phyloP scores from a whole-genome alignment of 306 rosid species.

The Astragalus membranaceus region DNA sequence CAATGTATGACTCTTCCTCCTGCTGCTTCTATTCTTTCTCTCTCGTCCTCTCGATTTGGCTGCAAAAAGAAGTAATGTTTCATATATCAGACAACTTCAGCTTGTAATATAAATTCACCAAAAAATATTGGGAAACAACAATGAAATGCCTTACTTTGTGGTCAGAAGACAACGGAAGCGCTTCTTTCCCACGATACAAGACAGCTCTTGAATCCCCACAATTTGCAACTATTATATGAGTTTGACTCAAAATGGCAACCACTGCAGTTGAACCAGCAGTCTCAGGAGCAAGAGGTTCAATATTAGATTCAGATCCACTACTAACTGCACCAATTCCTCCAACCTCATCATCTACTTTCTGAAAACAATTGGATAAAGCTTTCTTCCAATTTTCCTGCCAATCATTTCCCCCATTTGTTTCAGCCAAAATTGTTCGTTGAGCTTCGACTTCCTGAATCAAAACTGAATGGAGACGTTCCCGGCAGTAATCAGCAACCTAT shows the following conservation, averaged over 20 bases:
- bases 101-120: neutral
- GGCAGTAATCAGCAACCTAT: conserved; percentile 82
- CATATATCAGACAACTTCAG: conserved; percentile 10
- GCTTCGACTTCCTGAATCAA: conserved; percentile 58
- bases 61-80: conserved; percentile 22
- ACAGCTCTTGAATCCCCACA: conserved; percentile 88
- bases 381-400: conserved; percentile 58
- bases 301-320: conserved; percentile 22
- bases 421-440: conserved; percentile 20
- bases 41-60: conserved; percentile 80
- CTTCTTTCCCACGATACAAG: conserved; percentile 63
- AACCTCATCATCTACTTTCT: conserved; percentile 63
- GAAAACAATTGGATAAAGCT: conserved; percentile 54
- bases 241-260: conserved; percentile 57
- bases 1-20: conserved; percentile 83
- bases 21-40: conserved; percentile 71
- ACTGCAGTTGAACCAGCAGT: conserved; percentile 85
- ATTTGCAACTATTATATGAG: conserved; percentile 58
- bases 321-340: conserved; percentile 30
- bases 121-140: neutral
- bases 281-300: conserved; percentile 54
- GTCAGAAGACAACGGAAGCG: conserved; percentile 64
- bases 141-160: conserved; percentile 59
- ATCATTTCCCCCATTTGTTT: conserved; percentile 17
- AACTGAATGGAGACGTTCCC: conserved; percentile 51